phyloP scores from a whole-genome alignment of 1,139 yeast species.

The Candida neerlandica region DNA sequence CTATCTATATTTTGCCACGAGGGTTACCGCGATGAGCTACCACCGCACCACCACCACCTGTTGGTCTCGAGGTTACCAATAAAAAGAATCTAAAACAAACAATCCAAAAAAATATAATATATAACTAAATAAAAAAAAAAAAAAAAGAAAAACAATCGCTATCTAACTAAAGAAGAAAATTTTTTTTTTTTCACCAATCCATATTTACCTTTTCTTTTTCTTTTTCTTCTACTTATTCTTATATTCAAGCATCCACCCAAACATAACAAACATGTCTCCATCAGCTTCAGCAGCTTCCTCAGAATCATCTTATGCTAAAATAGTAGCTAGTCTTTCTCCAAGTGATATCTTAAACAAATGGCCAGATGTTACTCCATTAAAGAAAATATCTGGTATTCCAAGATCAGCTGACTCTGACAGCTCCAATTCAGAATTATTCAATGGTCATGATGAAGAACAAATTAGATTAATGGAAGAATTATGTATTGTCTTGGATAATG shows the following conservation, averaged over 20 bases:
- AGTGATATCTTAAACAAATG: conserved; percentile 57
- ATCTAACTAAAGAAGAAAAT: neutral
- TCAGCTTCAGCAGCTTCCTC: no score
- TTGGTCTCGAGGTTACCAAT: no score
- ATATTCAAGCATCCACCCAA: neutral
- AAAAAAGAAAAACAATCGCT: no score
- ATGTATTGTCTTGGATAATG: conserved; percentile 87
- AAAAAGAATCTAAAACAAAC: no score
- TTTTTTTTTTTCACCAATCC: conserved; percentile 1
- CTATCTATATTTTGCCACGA: no score
- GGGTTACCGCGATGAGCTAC: no score
- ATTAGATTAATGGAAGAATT: conserved; percentile 94
- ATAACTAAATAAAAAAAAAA: no score
- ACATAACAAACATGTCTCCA: no score
- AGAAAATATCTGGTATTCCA: conserved; percentile 49
- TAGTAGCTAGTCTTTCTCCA: conserved; percentile 53
- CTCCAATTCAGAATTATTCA: conserved; percentile 45
- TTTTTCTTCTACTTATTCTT: conserved; percentile 4
- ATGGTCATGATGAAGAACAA: conserved; percentile 93
- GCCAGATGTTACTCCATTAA: conserved; percentile 63
- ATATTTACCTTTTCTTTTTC: neutral
- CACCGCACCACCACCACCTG: no score
- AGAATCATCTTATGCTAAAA: conserved; percentile 41
- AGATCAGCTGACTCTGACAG: conserved; percentile 33
- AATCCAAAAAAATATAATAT: no score